Evolutionary conservation across 441 rosid genomes (phyloP), one percentile per base, ranked within the genome.

Genomic region (Breynia disticha): DNA sequence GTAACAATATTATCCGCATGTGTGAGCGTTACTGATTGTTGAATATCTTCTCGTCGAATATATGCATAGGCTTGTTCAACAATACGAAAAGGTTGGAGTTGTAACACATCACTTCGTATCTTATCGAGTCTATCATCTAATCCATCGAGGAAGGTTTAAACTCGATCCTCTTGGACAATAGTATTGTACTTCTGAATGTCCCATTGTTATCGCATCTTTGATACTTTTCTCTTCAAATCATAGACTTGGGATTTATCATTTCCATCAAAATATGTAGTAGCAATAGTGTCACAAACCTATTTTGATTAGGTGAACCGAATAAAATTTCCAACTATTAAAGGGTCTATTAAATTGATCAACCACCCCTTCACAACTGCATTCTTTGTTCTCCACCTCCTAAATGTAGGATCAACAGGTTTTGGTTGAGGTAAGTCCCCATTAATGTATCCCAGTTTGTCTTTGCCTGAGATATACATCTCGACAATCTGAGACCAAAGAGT

Each of bases 21-120:
- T 14, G 17, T 4, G 24, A 2, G 16, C 60, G 46, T 56, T 0
- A 56, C 16, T 14, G 15, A 15, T 17, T 28, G 17, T 16, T 28
- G 7, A 5, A 14, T 48, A 7, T 20, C 44, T 56, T 56, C 43
- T 0, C 32, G 21, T 4, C 15, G 19, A 0, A 56, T 44, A 35
- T 56, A 15, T 1, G 45, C 60, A 56, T 47, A 28, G 12, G 52
- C 60, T 12, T 46, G 60, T 5, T 56, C 47, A 15, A 54, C n/a
- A 0, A 15, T 42, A 4, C 37, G 48, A 19, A 43, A 21, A 13
- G 58, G n/a, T 2, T 11, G 39, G n/a, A 50, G 12, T 1, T 42
- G 14, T 0, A 54, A 5, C 10, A 54, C 14, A 19, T 54, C 20
- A 3, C 48, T 24, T 39, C 38, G 18, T 4, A 43, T 54, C 16